Evolutionary conservation across 257 asterid genomes (phyloP).

Genomic region (Salvia hispanica): DNA sequence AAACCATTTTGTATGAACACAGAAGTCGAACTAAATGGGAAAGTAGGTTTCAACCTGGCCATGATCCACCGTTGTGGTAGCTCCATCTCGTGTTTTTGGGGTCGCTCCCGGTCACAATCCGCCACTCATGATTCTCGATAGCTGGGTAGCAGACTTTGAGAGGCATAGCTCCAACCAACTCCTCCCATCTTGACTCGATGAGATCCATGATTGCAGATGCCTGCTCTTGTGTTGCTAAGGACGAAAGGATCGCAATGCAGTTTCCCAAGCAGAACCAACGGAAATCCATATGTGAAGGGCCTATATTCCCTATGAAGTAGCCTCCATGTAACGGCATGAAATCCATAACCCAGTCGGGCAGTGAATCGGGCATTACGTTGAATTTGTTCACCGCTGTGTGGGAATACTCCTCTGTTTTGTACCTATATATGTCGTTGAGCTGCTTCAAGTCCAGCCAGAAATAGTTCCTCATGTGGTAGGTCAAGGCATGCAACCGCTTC

Average conservation of each 20-base stretch:
- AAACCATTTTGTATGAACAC: too few species aligned
- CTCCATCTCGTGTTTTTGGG: constrained; percentile 61
- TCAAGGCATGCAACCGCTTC: constrained; percentile 54
- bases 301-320: constrained; percentile 52
- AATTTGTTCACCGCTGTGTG: constrained; percentile 64
- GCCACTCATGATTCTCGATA: constrained; percentile 57
- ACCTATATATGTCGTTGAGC: constrained; percentile 53
- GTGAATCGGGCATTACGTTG: constrained; percentile 55
- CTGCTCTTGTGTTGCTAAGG: constrained; percentile 53
- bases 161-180: constrained; percentile 60
- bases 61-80: constrained; percentile 60
- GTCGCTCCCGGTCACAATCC: constrained; percentile 55
- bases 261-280: constrained; percentile 64
- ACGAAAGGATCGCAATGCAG: constrained; percentile 54
- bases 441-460: constrained; percentile 54
- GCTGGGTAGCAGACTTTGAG: constrained; percentile 60
- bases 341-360: constrained; percentile 59
- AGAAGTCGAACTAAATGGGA: not conserved
- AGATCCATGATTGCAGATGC: constrained; percentile 56
- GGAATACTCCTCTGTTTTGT: constrained; percentile 58
- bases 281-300: constrained; percentile 58
- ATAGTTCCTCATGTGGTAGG: constrained; percentile 56
- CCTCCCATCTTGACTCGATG: constrained; percentile 55
- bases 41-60: constrained; percentile 45
- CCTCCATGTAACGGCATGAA: constrained; percentile 56